A percentile compares a stretch with the other conserved stretches of the same genome.
phyloP scores from a whole-genome alignment of 2,329 filamentous ascomycete species.

The Chaetomium globosum region DNA sequence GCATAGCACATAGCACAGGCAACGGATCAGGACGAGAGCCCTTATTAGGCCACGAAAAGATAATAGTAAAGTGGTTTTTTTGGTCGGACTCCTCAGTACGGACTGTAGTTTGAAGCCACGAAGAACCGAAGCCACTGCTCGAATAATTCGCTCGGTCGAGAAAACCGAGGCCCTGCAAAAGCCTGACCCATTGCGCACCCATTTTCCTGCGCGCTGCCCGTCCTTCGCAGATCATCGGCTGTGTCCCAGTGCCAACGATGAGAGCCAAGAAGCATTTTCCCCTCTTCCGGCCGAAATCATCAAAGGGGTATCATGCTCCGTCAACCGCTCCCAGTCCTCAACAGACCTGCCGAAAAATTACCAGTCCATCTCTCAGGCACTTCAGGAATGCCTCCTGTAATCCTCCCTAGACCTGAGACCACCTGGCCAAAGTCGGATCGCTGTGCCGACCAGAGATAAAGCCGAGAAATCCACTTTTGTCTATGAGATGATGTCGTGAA shows the following conservation, averaged over 20 bases:
- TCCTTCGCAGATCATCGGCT: constrained; percentile 32
- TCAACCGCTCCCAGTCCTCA: constrained; percentile 35
- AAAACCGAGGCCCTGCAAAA: constrained; percentile 34
- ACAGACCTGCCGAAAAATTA: constrained; percentile 38
- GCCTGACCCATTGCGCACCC: constrained; percentile 33
- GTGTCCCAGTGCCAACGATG: constrained; percentile 34
- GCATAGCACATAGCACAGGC: not conserved
- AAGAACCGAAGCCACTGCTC: constrained; percentile 32
- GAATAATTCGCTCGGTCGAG: constrained; percentile 22
- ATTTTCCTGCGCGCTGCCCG: constrained; percentile 25
- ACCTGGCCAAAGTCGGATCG: constrained; percentile 30
- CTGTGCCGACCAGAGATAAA: constrained; percentile 49
- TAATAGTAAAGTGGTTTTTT: constrained; percentile 28
- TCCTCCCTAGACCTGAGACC: constrained; percentile 29
- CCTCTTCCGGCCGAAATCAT: constrained; percentile 34
- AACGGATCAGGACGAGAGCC: not conserved
- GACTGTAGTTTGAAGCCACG: constrained; percentile 35
- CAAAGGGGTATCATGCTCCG: constrained; percentile 41
- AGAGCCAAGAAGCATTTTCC: constrained; percentile 29
- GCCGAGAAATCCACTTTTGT: constrained; percentile 69
- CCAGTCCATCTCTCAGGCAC: constrained; percentile 36
- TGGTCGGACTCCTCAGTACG: constrained; percentile 36
- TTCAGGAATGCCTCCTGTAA: constrained; percentile 30
- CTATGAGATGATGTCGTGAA: constrained; percentile 51
- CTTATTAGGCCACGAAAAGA: not conserved